A percentile compares a stretch with the other conserved stretches of the same genome.
Evolutionary conservation across 768 basidiomycete genomes (phyloP).

Genomic region (Cystobasidium onofrii): DNA sequence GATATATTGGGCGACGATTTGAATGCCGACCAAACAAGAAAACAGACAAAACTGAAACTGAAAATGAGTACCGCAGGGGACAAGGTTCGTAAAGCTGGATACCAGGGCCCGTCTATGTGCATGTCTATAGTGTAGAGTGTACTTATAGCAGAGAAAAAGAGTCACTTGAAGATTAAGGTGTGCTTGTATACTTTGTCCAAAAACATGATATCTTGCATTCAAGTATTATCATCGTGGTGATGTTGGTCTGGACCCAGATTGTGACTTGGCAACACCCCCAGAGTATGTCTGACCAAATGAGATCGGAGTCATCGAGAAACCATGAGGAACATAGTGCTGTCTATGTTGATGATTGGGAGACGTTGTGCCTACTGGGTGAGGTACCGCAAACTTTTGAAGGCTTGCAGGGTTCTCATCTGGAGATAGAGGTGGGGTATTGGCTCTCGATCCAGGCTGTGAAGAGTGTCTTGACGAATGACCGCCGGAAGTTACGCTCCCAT

Average conservation of each 20-base stretch:
- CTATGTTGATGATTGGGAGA: neutral
- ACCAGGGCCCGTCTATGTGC: conserved; percentile 14
- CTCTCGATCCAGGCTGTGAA: conserved; percentile 17
- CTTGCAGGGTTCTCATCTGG: neutral
- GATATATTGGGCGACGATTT: too few species aligned
- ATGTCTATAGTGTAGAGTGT: neutral
- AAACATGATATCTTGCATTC: too few species aligned
- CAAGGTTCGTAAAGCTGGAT: neutral
- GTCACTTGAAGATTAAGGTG: too few species aligned
- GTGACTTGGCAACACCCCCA: neutral
- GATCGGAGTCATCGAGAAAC: conserved; percentile 32
- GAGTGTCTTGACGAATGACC: neutral
- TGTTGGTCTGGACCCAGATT: neutral
- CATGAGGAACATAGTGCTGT: conserved; percentile 1
- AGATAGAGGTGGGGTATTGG: neutral
- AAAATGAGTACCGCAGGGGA: neutral
- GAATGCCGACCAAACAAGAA: neutral
- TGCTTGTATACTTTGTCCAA: too few species aligned
- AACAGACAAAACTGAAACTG: neutral
- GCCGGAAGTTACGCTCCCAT: neutral
- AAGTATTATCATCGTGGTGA: neutral
- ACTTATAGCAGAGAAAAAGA: too few species aligned
- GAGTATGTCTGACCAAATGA: conserved; percentile 27
- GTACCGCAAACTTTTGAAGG: neutral
- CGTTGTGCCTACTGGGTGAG: neutral